phyloP scores from a whole-genome alignment of 2,329 filamentous ascomycete genomes.

The Conoideocrella luteorostrata region DNA sequence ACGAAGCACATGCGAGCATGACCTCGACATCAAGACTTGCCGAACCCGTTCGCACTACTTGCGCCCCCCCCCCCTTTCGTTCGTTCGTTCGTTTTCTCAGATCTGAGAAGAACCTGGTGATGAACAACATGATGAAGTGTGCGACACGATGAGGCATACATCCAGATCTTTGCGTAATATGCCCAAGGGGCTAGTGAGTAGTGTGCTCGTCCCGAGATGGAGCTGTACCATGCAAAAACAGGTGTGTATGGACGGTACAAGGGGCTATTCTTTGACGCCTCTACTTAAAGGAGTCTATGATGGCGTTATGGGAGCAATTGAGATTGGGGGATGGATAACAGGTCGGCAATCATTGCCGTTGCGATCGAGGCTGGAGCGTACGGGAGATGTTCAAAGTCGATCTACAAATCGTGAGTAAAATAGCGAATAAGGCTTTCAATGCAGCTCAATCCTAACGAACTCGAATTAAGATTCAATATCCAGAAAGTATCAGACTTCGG shows the following conservation, averaged over 20 bases:
- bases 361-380: neutral
- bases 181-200: constrained; percentile 6
- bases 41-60: neutral
- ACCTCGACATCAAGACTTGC: neutral
- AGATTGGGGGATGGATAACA: constrained; percentile 10
- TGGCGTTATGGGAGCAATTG: constrained; percentile 11
- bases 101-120: too few relatives aligned
- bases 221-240: neutral
- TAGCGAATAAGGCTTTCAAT: too few relatives aligned
- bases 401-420: constrained; percentile 1
- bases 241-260: neutral
- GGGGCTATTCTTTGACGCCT: constrained; percentile 10
- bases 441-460: neutral
- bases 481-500: constrained; percentile 11
- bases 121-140: constrained; percentile 10
- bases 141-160: constrained; percentile 13
- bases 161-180: constrained; percentile 14
- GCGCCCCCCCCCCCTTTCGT: neutral
- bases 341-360: constrained; percentile 5
- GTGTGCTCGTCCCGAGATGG: neutral
- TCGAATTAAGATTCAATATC: neutral
- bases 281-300: constrained; percentile 11
- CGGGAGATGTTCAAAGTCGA: neutral
- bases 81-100: too few relatives aligned
- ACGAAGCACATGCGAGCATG: neutral